Evolutionary conservation across 2,329 filamentous ascomycete species (phyloP).

Genomic region (Penicillium sp.): DNA sequence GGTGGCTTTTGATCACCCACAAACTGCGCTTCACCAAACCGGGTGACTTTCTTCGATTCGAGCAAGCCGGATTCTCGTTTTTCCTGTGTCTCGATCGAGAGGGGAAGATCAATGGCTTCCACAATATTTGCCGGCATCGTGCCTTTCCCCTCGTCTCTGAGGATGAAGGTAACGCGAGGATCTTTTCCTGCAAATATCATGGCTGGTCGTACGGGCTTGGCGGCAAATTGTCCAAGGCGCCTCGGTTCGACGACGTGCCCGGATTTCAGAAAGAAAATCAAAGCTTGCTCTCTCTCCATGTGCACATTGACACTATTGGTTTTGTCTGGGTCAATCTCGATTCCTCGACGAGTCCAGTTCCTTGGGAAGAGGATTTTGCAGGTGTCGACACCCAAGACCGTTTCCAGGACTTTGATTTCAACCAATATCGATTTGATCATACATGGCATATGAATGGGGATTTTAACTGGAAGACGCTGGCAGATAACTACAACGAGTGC

Average conservation of each 20-base stretch:
- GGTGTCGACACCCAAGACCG: conserved; percentile 16
- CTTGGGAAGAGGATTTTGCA: conserved; percentile 19
- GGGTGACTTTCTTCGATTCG: conserved; percentile 57
- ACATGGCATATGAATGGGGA: conserved; percentile 16
- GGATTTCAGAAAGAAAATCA: conserved; percentile 46
- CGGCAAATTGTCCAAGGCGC: conserved; percentile 58
- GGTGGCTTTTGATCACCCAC: conserved; percentile 19
- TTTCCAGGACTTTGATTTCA: conserved; percentile 15
- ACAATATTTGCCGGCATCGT: conserved; percentile 60
- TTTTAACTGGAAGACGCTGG: conserved; percentile 25
- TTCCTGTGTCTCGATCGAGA: conserved; percentile 42
- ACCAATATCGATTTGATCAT: conserved; percentile 21
- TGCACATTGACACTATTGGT: conserved; percentile 53
- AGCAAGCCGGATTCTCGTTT: conserved; percentile 58
- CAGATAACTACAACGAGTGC: conserved; percentile 47
- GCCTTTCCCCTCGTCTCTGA: conserved; percentile 56
- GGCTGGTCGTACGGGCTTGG: conserved; percentile 59
- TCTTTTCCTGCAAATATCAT: conserved; percentile 59
- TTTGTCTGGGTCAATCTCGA: conserved; percentile 62
- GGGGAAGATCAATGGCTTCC: conserved; percentile 55
- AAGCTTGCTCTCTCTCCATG: conserved; percentile 52
- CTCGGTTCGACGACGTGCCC: conserved; percentile 51
- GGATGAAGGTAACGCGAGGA: conserved; percentile 48
- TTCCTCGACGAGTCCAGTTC: conserved; percentile 13
- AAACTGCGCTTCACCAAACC: conserved; percentile 45